Conservation (phyloP, 1,284 basidiomycete genomes). For the Amylostereum chailletii region DNA sequence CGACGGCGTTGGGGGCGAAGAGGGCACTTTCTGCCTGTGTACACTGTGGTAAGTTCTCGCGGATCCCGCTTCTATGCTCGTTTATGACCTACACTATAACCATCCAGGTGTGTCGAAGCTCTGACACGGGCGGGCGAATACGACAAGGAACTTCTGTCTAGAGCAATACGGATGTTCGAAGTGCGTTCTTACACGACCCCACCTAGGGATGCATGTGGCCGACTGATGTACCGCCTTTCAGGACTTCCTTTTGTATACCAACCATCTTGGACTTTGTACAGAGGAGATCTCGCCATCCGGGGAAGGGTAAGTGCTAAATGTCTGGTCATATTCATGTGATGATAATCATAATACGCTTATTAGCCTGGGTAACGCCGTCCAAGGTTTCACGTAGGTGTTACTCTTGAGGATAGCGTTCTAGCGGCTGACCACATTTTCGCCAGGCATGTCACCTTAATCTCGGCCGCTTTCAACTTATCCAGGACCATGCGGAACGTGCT, state of each 20-base stretch:
- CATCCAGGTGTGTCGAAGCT: slow-evolving; percentile 74
- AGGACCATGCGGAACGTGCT: slow-evolving; percentile 36
- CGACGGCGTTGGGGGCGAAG: slow-evolving; percentile 90
- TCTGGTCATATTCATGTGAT: slow-evolving; percentile 6
- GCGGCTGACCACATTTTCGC: not conserved
- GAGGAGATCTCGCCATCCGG: slow-evolving; percentile 79
- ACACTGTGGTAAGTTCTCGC: slow-evolving; percentile 53
- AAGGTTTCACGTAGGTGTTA: slow-evolving; percentile 70
- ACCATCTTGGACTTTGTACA: slow-evolving; percentile 80
- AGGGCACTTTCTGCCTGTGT: slow-evolving; percentile 79
- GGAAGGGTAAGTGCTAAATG: slow-evolving; percentile 44
- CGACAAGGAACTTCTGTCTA: slow-evolving; percentile 56
- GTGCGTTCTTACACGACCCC: slow-evolving; percentile 28
- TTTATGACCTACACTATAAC: slow-evolving; percentile 8
- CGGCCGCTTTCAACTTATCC: slow-evolving; percentile 74
- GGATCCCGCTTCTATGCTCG: not conserved
- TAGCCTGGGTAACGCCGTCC: slow-evolving; percentile 77
- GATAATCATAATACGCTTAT: not conserved
- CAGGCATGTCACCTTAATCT: slow-evolving; percentile 76
- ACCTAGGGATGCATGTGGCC: slow-evolving; percentile 1
- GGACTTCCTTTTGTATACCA: slow-evolving; percentile 75
- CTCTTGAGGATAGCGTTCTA: not conserved
- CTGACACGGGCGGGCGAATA: slow-evolving; percentile 78
- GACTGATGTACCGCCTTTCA: slow-evolving; percentile 16
- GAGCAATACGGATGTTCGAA: slow-evolving; percentile 77